Evolutionary conservation across 345 rosid genomes (phyloP).

Genomic region (Corchorus olitorius): DNA sequence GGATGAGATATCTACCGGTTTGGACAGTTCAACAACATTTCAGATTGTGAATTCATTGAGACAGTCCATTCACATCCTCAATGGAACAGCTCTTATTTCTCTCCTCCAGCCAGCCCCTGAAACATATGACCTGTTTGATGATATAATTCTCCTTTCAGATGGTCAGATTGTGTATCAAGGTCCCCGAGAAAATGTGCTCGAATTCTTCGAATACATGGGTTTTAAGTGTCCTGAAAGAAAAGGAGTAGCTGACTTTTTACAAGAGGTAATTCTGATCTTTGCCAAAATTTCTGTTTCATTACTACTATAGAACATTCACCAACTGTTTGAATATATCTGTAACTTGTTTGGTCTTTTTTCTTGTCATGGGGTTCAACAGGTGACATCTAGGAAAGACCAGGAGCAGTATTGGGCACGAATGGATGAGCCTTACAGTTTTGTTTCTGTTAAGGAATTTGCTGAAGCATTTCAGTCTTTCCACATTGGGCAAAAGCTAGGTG

Average conservation of each 20-base stretch:
- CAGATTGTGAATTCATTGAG: conserved; percentile 76
- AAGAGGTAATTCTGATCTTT: conserved; percentile 49
- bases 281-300: background rate
- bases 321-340: conserved; percentile 42
- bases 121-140: conserved; percentile 74
- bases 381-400: conserved; percentile 51
- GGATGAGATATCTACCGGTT: conserved; percentile 89
- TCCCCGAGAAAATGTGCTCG: conserved; percentile 63
- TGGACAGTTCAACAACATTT: conserved; percentile 81
- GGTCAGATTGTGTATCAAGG: conserved; percentile 82
- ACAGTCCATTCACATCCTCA: conserved; percentile 57
- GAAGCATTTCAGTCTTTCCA: conserved; percentile 72
- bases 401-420: conserved; percentile 70
- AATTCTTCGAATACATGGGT: conserved; percentile 65
- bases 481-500: conserved; percentile 61
- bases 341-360: background rate
- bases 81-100: conserved; percentile 74
- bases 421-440: conserved; percentile 61
- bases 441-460: conserved; percentile 57
- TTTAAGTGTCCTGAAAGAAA: conserved; percentile 82
- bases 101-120: conserved; percentile 90
- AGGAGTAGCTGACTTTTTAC: conserved; percentile 84
- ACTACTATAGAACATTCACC: conserved; percentile 26
- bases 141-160: conserved; percentile 74
- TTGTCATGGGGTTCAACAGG: conserved; percentile 27